Base-by-base conservation (phyloP, 129 eudicot genomes). In the Logfia minima region DNA sequence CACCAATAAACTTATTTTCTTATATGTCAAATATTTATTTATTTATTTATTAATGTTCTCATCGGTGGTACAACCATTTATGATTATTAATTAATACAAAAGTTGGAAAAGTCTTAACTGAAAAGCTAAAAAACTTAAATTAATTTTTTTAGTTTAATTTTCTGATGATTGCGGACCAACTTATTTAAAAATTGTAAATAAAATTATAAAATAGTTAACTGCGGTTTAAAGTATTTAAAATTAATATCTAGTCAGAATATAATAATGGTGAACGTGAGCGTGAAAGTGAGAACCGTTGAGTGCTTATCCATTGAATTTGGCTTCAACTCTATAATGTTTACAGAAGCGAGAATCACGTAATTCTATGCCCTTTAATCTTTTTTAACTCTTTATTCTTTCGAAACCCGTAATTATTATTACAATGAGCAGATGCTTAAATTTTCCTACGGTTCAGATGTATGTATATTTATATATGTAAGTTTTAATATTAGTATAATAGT, bases 251-350 rank as follows among this genome's bases (percentile, higher is more conserved):
- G 37, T 37, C 70, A 61, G 75, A 55, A 51, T 32, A 67, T 37
- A 68, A 68, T 53, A 68, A 68, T n/a, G 17, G 32, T 32, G 28
- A 48, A 31, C 61, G 79, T 37, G 79, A 76, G 52, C 56, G 66
- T 77, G 56, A 68, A 77, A 77, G 81, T 77, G 74, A 22, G 80
- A 66, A 74, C 58, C 68, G 39, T 23, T 4, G 22, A 67, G 75
- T 77, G 69, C 75, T 77, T 68, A 77, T 77, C 75, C 81, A 77
- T 37, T 77, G 81, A 34, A 77, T 34, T 77, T 77, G 68, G 75
- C 75, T 55, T 77, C 67, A 61, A 72, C 77, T 52, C 53, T 76
- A 48, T 66, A 22, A 52, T 24, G 35, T 77, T 77, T 68, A 68
- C 75, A 23, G 60, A 66, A 67, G 68, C 75, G 68, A 68, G 75